Evolutionary conservation across 2,329 filamentous ascomycete genomes (phyloP), one percentile per base, ranked within the genome.

Genomic region (Ophiocordyceps camponoti-leonardi): DNA sequence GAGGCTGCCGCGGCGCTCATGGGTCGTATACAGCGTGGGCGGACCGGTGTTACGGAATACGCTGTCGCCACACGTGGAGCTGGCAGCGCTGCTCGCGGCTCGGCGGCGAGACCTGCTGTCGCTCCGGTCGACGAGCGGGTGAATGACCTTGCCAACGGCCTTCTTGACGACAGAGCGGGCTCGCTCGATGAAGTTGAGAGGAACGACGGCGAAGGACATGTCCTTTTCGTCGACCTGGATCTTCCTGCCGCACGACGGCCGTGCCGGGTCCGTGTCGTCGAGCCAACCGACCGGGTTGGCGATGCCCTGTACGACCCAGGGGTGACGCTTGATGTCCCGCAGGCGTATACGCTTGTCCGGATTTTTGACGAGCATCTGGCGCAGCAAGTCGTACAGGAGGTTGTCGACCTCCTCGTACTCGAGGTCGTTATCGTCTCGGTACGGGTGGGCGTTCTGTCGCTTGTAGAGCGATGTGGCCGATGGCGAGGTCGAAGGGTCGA

Each of bases 221-320:
- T 98, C 92, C 56, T 80, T 80, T 52, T 86, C 86, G 48, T 94
- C 88, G 43, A 96, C 86, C 60, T 95, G 82, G 54, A 98, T 96
- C 62, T 79, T 86, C 58, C 83, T 80, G 52, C 86, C 87, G 47
- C 84, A 77, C 30, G 79, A 81, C 48, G 81, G 81, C 33, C 81
- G 75, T 35, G 78, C 80, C 2, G 88, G 87, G 56, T 96, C 90
- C 1, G 88, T 94, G 50, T 94, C 86, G 54, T 94, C 86, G n/a
- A 95, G 76, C 92, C 92, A 98, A 11, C 73, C 71, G 30, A 77
- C 67, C 35, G 81, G 75, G 53, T 94, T 81, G 31, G 76, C 67
- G 42, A 96, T 75, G 50, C 83, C 87, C 47, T 81, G 71, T 1
- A 90, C 71, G 16, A 96, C 82, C 92, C 92, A 98, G 6, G 82